Base-by-base conservation (phyloP, 2,329 filamentous ascomycete genomes). In the Emmonsia crescens region DNA sequence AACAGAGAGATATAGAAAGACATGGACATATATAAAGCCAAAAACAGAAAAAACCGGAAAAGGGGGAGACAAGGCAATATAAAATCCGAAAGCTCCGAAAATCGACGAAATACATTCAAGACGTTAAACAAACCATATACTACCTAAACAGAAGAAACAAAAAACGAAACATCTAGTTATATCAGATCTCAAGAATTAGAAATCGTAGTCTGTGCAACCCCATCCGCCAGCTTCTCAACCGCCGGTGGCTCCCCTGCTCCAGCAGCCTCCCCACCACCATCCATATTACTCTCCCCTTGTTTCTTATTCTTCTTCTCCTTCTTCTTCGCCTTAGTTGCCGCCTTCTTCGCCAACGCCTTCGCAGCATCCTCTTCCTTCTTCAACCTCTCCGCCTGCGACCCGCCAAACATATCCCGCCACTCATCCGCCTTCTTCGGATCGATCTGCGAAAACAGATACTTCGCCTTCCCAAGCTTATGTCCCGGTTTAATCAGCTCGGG, bases 381-480 rank as follows among this genome's bases (percentile, higher is more conserved):
- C 48, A 85, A 79, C 65, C 89, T 85, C 67, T 87, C 80, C 42
- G 82, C 80, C 69, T 86, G 84, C 24, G 82, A 83, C 6, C 86
- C 86, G 58, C 86, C 86, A 68, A 86, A 96, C 67, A 83, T 82
- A 65, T 88, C 84, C 62, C 88, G 85, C 91, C 91, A 96, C 73
- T 93, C 88, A 59, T 88, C 84, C 55, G 89, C 85, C 78, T 92
- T 93, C 74, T 89, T 86, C 10, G 87, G 81, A 66, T 91, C 89
- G 70, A 96, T 96, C 60, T 83, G 83, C n/a, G 84, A 84, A 77
- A 96, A 96, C 38, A 96, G 80, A 79, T 91, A 87, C 66, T 85
- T 83, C 0, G 91, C 85, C 71, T 88, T 87, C 67, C 90, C 89
- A 65, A 96, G 88, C 72, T 86, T 87, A 77, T 96, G 91, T 62